Evolutionary conservation across 331 rosid genomes (phyloP), one percentile per base, ranked within the genome.

Genomic region (Phaseolus coccineus): DNA sequence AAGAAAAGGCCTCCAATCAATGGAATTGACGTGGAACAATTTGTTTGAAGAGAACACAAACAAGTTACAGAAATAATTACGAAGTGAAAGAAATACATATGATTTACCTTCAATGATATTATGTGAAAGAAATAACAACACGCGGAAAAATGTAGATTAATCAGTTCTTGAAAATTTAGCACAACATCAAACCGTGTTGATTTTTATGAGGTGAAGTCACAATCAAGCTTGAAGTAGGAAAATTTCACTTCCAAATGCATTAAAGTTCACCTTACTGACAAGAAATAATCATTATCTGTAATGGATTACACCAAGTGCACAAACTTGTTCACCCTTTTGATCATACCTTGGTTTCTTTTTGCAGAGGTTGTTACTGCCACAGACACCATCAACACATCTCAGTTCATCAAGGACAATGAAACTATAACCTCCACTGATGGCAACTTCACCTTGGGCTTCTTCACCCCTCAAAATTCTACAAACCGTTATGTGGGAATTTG

Each of bases 401-500:
- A 77, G 0, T 63, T 2, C n/a, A 82, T 82, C 46, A 71, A 56
- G 52, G 77, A 72, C 37, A 65, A 64, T 7, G 72, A 33, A 77
- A 77, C 64, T 22, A 6, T 77, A 24, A 83, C 39, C 50, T 72
- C 80, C n/a, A 73, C 15, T 0, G 31, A 15, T 48, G 56, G 65
- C 2, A 47, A 24, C 65, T 78, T 56, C 50, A 37, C 16, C 0
- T 55, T 78, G 24, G 79, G 85, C 0, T 82, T 77, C 79, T 82
- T 82, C 56, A 77, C 56, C 61, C 82, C 64, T 42, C 46, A 47
- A 42, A 78, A 83, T 24, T 83, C 86, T 0, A 16, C 47, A 8
- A 58, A 83, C 4, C 71, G 83, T 22, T 66, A 84, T 13, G 65
- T 84, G 0, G 87, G 87, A 31, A 75, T 79, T 52, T 79, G 84